Evolutionary conservation across 139 green algal genomes (phyloP).

Genomic region (Volvox reticuliferus): DNA sequence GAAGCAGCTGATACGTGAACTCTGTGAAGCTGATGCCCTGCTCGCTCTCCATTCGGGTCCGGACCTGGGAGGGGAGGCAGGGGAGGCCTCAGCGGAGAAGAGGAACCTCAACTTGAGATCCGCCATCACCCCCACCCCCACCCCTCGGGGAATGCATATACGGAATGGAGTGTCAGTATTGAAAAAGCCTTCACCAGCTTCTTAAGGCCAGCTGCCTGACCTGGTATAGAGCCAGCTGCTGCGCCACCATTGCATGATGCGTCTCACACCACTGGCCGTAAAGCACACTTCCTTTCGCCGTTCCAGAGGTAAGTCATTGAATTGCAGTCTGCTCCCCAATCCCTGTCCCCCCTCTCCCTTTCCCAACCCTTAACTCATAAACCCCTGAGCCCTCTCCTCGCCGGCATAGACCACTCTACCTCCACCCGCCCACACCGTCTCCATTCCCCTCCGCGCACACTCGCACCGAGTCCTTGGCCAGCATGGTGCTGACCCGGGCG

Average conservation of each 20-base stretch:
- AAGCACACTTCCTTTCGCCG: no score
- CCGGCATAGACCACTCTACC: background rate
- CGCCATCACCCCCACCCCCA: no score
- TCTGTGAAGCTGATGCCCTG: slow-evolving; percentile 92
- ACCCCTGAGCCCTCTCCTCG: background rate
- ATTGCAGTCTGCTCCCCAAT: background rate
- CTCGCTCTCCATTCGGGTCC: slow-evolving; percentile 89
- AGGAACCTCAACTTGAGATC: no score
- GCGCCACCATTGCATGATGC: no score
- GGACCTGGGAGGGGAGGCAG: slow-evolving; percentile 58
- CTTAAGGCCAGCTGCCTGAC: no score
- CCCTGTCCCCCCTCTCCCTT: background rate
- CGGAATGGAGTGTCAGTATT: no score
- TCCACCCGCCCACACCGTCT: background rate
- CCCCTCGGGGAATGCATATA: no score
- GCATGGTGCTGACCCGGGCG: slow-evolving; percentile 95
- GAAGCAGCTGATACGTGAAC: slow-evolving; percentile 99
- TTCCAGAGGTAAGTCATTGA: background rate
- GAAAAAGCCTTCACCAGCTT: no score
- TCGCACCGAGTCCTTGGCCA: slow-evolving; percentile 94
- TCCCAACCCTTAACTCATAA: background rate
- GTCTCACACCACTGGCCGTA: no score
- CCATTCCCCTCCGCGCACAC: background rate
- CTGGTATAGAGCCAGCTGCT: no score
- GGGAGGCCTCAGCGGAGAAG: no score